Base-by-base conservation (phyloP, 805 yeast genomes). In the Wickerhamiella cacticola region DNA sequence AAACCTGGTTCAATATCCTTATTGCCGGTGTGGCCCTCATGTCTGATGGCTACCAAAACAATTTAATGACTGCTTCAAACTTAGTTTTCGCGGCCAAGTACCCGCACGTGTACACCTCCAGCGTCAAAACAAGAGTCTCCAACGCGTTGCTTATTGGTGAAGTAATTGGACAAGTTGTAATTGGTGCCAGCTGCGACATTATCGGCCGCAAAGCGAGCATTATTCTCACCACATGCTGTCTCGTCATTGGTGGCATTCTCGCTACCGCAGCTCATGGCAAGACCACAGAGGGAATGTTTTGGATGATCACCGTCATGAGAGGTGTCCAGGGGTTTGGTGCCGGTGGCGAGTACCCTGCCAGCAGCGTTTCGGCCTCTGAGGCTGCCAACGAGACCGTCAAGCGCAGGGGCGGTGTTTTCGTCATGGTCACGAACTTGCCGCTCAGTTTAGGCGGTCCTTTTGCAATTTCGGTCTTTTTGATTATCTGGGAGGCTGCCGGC, bases 271-370 rank as follows among this genome's bases (percentile, higher is more conserved):
- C 87, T 10, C 82, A 80, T 55, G 88, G 87, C 31, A 57, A 68
- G 18, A 68, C 79, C 2, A 59, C 67, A 5, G 52, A 56, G 2
- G 86, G 86, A 9, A 74, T 81, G 80, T 76, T 81, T 58, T 80
- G 83, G 86, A 79, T 78, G 84, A 66, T 82, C 57, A 74, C 78
- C 41, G 76, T 82, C n/a, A 68, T 75, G 52, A 71, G 89, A 61
- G 89, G 89, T 56, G 70, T 80, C 8, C 76, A 81, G 42, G 94
- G 92, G 40, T 75, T 80, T 53, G 92, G 92, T 52, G 74, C 80
- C 49, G 87, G 87, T 52, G 85, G 85, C 29, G 87, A 81, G 59
- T 81, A 80, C 58, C 80, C 82, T 9, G 78, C 82, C 1, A 75
- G 80, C 18, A 75, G 84, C 0, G 75, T 79, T 2, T 68, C 80